Evolutionary conservation across 1,284 basidiomycete species (phyloP), one percentile per base, ranked within the genome.

Genomic region (Cutaneotrichosporon cutaneum): DNA sequence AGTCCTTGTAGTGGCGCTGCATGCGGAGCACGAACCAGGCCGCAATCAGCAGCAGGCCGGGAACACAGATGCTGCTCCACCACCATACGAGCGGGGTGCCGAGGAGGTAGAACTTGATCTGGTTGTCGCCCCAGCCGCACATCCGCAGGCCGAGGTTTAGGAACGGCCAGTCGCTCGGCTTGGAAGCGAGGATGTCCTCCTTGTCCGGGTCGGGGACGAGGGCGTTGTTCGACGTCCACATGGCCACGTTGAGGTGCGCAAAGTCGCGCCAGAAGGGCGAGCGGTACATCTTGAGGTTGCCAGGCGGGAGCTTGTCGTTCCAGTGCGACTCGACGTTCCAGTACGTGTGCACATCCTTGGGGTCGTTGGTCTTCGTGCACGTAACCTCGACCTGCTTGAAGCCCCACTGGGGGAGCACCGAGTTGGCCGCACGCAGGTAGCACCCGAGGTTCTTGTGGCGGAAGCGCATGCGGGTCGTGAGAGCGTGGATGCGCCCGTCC

Each of bases 201-300:
- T 99, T 99, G 83, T 99, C 95, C 0, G 94, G 91, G 72, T 99
- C 94, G 0, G 95, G 95, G 50, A 98, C 82, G 58, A 99, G 87
- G 0, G 96, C 94, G 77, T 99, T 99, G 83, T 99, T 99, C 5
- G 94, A 96, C 0, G 94, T 97, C 92, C 96, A 95, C 96, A 99
- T 99, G 16, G 94, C 95, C 16, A 99, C 92, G 73, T 99, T 99
- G 61, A 99, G 86, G 78, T 99, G 95, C 87, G 93, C 94, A 80
- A 99, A 98, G 81, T 99, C 95, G 60, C 90, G 88, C 60, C 97
- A 82, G 85, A 99, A 99, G 0, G 94, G 90, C 3, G 95, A 96
- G 48, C 82, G 84, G 82, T 95, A 96, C 62, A 89, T 85, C 73
- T 90, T 92, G 57, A 84, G 83, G 59, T 95, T 84, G 4, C 90